Conservation (phyloP, 2,329 filamentous ascomycete genomes). For the Xylariomycetidae sp. region DNA sequence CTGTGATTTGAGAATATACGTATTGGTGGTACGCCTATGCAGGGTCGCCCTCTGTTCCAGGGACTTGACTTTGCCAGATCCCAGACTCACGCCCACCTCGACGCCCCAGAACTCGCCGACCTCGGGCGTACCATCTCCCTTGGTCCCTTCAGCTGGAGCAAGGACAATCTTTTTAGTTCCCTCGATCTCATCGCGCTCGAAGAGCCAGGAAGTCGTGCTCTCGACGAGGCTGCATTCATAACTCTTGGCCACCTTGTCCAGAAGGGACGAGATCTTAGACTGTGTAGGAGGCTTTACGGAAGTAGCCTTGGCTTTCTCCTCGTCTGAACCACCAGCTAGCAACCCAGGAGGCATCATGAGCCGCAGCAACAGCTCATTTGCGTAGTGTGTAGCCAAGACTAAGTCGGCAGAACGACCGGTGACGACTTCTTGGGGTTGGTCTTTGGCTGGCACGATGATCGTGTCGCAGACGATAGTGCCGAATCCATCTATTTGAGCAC, state of each 20-base stretch:
- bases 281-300: conserved; percentile 80
- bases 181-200: conserved; percentile 97
- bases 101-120: conserved; percentile 96
- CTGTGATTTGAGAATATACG: conserved; percentile 88
- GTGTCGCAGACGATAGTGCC: conserved; percentile 95
- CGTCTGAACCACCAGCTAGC: conserved; percentile 75
- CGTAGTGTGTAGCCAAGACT: conserved; percentile 85
- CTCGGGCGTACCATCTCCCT: conserved; percentile 85
- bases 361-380: conserved; percentile 89
- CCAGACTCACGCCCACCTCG: conserved; percentile 87
- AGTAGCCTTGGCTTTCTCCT: conserved; percentile 91
- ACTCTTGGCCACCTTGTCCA: conserved; percentile 87
- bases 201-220: conserved; percentile 96
- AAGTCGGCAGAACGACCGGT: conserved; percentile 80
- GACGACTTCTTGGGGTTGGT: conserved; percentile 58
- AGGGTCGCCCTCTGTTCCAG: conserved; percentile 84
- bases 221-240: conserved; percentile 93
- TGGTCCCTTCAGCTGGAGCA: conserved; percentile 76
- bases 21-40: conserved; percentile 87
- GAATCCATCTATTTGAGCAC: conserved; percentile 96
- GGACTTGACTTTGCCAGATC: conserved; percentile 91
- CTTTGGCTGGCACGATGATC: conserved; percentile 64
- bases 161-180: conserved; percentile 97
- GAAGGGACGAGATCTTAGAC: conserved; percentile 75
- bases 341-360: conserved; percentile 89